phyloP scores from a whole-genome alignment of 2,329 filamentous ascomycete genomes.

The Aphanocladium album region DNA sequence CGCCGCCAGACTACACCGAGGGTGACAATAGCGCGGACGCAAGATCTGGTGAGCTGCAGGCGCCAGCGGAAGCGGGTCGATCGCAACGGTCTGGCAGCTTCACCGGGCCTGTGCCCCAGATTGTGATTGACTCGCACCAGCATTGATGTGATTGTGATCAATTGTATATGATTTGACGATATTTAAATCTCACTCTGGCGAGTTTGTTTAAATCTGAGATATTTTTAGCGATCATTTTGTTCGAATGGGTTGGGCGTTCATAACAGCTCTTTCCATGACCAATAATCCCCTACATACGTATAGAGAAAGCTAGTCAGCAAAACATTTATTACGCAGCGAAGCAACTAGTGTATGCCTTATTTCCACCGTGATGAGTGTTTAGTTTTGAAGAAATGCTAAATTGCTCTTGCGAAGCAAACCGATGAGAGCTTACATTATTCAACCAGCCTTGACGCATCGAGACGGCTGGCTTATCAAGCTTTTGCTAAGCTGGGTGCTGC shows the following conservation, averaged over 20 bases:
- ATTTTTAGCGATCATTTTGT: neutral
- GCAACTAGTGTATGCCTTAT: no score
- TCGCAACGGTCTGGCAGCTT: neutral
- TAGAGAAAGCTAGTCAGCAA: no score
- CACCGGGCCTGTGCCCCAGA: conserved; percentile 2
- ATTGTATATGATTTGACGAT: neutral
- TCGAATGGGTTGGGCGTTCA: neutral
- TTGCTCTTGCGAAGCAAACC: no score
- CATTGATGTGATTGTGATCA: neutral
- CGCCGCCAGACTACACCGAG: conserved; percentile 48
- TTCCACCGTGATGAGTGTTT: no score
- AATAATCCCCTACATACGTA: no score
- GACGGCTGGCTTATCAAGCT: conserved; percentile 20
- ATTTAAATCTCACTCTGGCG: neutral
- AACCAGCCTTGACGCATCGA: neutral
- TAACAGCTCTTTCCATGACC: neutral
- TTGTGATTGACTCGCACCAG: conserved; percentile 16
- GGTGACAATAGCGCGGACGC: neutral
- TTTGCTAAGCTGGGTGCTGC: conserved; percentile 22
- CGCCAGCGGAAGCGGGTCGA: neutral
- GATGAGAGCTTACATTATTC: neutral
- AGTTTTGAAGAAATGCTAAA: no score
- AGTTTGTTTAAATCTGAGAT: neutral
- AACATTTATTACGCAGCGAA: no score
- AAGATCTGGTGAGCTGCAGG: neutral